Evolutionary conservation across 108 stramenopile genomes (phyloP).

Genomic region (Nitzschia putrida): DNA sequence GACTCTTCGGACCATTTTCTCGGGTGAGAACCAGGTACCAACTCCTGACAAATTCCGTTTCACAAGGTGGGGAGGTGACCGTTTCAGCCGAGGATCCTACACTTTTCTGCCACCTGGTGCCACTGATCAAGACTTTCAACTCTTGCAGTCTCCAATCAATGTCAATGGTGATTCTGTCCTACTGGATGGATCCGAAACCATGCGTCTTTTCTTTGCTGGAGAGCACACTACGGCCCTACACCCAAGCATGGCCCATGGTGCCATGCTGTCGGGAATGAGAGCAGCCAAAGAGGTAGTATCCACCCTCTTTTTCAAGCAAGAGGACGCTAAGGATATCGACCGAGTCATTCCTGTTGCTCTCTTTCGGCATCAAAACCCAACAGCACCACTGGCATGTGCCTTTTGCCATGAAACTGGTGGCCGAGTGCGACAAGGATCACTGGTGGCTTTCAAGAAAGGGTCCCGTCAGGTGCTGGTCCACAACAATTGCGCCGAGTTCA

Average conservation of each 20-base stretch:
- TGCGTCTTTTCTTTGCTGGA: slow-evolving; percentile 79
- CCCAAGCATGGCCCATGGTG: slow-evolving; percentile 81
- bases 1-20: slow-evolving; percentile 47
- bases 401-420: slow-evolving; percentile 48
- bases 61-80: slow-evolving; percentile 59
- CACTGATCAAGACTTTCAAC: slow-evolving; percentile 60
- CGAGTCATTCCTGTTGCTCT: slow-evolving; percentile 45
- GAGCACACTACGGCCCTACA: slow-evolving; percentile 79
- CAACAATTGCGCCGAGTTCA: slow-evolving; percentile 56
- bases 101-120: slow-evolving; percentile 61
- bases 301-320: slow-evolving; percentile 23
- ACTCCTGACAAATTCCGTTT: slow-evolving; percentile 38
- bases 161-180: slow-evolving; percentile 57
- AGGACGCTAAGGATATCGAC: slow-evolving; percentile 34
- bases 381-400: slow-evolving; percentile 33
- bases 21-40: slow-evolving; percentile 28
- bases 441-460: slow-evolving; percentile 59
- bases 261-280: slow-evolving; percentile 72
- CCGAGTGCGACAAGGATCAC: slow-evolving; percentile 41
- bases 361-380: slow-evolving; percentile 48
- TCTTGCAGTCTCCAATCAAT: slow-evolving; percentile 58
- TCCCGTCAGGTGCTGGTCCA: slow-evolving; percentile 51
- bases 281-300: slow-evolving; percentile 58
- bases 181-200: slow-evolving; percentile 45
- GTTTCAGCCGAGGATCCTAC: slow-evolving; percentile 57